Percentiles rank a stretch among this genome's conserved stretches.
phyloP scores from a whole-genome alignment of 83 land plant genomes.

The Isoetes engelmannii region DNA sequence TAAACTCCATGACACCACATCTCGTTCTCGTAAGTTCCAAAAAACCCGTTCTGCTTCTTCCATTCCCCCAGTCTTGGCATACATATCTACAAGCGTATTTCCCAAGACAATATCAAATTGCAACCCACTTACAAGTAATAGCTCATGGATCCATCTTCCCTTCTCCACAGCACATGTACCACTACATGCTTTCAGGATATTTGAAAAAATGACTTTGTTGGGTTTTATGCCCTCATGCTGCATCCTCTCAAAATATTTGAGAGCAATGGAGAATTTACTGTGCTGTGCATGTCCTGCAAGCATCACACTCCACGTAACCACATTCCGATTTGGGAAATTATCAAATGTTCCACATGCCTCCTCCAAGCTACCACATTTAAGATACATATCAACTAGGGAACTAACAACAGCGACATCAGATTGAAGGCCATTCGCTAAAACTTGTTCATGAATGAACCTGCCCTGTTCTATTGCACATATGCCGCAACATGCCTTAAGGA shows the following conservation, averaged over 20 bases:
- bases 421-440: neutral
- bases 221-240: slow-evolving; percentile 4
- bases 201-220: neutral
- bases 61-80: neutral
- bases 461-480: neutral
- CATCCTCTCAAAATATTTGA: slow-evolving; percentile 5
- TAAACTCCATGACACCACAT: neutral
- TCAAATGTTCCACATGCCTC: slow-evolving; percentile 14
- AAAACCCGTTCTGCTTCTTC: neutral
- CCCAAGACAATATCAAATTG: neutral
- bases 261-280: neutral
- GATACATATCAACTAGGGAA: slow-evolving; percentile 15
- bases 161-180: too few species aligned
- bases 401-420: neutral
- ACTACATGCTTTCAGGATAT: too few species aligned
- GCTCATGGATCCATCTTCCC: too few species aligned
- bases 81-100: neutral
- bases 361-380: neutral
- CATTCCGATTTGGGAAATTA: neutral
- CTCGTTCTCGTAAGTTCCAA: too few species aligned
- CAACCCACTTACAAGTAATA: too few species aligned
- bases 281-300: slow-evolving; percentile 16
- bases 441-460: neutral
- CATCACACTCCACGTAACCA: slow-evolving; percentile 16
- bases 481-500: slow-evolving; percentile 5